Evolutionary conservation across 23 red algal genomes (phyloP).

Genomic region (Gracilaria domingensis): DNA sequence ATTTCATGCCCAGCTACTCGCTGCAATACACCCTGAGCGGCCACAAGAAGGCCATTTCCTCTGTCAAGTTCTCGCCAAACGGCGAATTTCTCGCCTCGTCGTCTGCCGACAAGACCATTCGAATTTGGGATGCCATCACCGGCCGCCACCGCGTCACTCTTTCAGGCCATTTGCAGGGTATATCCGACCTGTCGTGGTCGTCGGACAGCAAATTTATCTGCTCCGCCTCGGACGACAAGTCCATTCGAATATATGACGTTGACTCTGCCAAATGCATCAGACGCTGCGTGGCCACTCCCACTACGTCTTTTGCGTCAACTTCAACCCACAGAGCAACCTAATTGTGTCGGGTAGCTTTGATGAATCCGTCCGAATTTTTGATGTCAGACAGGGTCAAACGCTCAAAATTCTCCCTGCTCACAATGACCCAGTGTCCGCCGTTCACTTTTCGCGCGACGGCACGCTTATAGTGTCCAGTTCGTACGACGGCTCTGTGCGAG

Average conservation of each 20-base stretch:
- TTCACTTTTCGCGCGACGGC: slow-evolving; percentile 93
- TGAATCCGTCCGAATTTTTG: slow-evolving; percentile 91
- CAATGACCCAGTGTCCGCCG: slow-evolving; percentile 85
- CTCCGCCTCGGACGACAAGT: slow-evolving; percentile 92
- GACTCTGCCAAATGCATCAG: slow-evolving; percentile 54
- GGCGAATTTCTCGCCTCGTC: slow-evolving; percentile 76
- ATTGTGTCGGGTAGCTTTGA: slow-evolving; percentile 92
- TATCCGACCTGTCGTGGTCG: slow-evolving; percentile 93
- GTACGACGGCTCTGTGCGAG: slow-evolving; percentile 89
- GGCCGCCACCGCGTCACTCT: slow-evolving; percentile 59
- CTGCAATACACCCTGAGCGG: slow-evolving; percentile 72
- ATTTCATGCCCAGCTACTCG: slow-evolving; percentile 11
- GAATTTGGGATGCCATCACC: slow-evolving; percentile 71
- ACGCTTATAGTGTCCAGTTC: slow-evolving; percentile 93
- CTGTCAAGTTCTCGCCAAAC: slow-evolving; percentile 93
- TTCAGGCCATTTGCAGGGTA: slow-evolving; percentile 86
- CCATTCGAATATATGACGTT: slow-evolving; percentile 92
- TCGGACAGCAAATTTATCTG: slow-evolving; percentile 60
- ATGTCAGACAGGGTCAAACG: slow-evolving; percentile 75
- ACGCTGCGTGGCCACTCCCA: slow-evolving; percentile 84
- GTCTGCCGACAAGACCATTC: slow-evolving; percentile 82
- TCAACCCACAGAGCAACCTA: slow-evolving; percentile 78
- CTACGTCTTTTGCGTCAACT: slow-evolving; percentile 94
- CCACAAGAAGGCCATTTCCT: slow-evolving; percentile 91
- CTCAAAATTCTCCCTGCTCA: slow-evolving; percentile 85